phyloP scores from a whole-genome alignment of 2,329 filamentous ascomycete genomes.

The Penicillium sp. region DNA sequence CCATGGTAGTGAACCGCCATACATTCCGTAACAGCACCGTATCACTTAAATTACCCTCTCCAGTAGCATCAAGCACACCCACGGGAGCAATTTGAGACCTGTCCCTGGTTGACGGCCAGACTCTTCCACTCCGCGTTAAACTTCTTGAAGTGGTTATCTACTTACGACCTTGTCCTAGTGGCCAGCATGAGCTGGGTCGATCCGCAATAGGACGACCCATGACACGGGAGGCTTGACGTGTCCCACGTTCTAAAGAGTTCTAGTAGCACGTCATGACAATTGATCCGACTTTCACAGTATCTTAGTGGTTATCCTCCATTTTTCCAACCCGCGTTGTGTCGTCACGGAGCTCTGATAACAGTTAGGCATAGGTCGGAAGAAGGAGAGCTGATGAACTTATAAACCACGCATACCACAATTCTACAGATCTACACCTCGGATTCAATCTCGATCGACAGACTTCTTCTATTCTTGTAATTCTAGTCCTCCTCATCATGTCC shows the following conservation, averaged over 20 bases:
- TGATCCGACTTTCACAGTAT: neutral
- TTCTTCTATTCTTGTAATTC: neutral
- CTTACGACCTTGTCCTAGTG: constrained; percentile 14
- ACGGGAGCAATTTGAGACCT: neutral
- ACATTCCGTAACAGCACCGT: neutral
- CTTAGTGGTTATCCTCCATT: constrained; percentile 7
- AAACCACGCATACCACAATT: constrained; percentile 3
- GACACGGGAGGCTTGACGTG: constrained; percentile 20
- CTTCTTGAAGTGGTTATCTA: neutral
- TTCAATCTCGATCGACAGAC: neutral
- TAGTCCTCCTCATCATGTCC: constrained; percentile 49
- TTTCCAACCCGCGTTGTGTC: constrained; percentile 26
- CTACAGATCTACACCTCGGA: neutral
- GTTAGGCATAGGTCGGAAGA: constrained; percentile 2
- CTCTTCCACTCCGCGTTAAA: neutral
- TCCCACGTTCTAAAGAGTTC: constrained; percentile 7
- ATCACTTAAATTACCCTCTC: neutral
- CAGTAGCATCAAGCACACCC: neutral
- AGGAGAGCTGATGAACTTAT: constrained; percentile 18
- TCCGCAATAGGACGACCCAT: constrained; percentile 27
- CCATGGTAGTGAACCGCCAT: neutral
- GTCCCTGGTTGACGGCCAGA: constrained; percentile 4
- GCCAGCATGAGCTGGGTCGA: constrained; percentile 13
- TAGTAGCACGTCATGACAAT: constrained; percentile 28
- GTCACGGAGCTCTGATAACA: constrained; percentile 22